phyloP scores from a whole-genome alignment of 2,329 filamentous ascomycete genomes.

The Gnomoniopsis smithogilvyi region DNA sequence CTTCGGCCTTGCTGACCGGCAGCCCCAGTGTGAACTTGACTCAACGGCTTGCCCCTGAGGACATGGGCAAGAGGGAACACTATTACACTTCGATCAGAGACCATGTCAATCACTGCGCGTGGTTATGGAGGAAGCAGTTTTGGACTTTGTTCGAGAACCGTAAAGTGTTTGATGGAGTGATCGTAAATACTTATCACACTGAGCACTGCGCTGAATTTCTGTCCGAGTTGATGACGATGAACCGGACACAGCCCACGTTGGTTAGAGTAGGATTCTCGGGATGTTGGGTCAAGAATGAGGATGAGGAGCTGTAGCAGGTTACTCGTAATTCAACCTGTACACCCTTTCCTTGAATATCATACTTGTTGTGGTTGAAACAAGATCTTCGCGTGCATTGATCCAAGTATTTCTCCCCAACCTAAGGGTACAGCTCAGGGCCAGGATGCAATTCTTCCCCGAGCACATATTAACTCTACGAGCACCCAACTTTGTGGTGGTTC shows the following conservation, averaged over 20 bases:
- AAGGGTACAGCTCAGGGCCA: too few relatives aligned
- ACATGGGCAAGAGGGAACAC: constrained; percentile 22
- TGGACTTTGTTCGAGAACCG: constrained; percentile 22
- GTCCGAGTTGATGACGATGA: constrained; percentile 21
- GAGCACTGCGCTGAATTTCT: constrained; percentile 27
- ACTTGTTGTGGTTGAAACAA: too few relatives aligned
- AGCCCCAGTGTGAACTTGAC: constrained; percentile 21
- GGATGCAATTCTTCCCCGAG: too few relatives aligned
- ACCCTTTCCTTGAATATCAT: too few relatives aligned
- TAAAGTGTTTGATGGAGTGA: constrained; percentile 21
- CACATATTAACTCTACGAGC: too few relatives aligned
- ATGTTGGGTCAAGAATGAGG: constrained; percentile 5
- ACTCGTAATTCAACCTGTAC: not conserved
- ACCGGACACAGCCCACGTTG: constrained; percentile 20
- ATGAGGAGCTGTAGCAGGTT: not conserved
- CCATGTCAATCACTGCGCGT: constrained; percentile 26
- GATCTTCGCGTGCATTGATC: too few relatives aligned
- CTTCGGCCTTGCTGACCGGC: too few relatives aligned
- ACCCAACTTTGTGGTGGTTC: too few relatives aligned
- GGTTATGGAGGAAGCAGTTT: constrained; percentile 26
- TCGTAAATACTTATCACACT: constrained; percentile 23
- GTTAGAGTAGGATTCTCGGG: constrained; percentile 13
- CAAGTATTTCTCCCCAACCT: too few relatives aligned
- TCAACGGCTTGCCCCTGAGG: constrained; percentile 16
- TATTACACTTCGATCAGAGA: constrained; percentile 25